A percentile compares a stretch with the other conserved stretches of the same genome.
These are phyloP conservation scores for Komagataella mondaviorum DNA, from an alignment of 805 yeast species.

Conservation along the genomic window DNA sequence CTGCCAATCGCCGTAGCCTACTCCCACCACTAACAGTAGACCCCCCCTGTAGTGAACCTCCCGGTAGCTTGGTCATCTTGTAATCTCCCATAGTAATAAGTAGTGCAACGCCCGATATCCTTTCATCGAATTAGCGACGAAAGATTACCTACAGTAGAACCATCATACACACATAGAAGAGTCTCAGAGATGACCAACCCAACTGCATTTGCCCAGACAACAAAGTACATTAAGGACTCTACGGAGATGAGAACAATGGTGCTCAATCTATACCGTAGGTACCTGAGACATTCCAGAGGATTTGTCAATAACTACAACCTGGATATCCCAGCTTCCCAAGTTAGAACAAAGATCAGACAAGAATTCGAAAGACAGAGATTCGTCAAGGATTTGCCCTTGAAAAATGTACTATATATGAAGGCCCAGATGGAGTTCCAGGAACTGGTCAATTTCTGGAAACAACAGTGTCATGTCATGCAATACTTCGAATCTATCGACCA, in stretches of 20 bases:
- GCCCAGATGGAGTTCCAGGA: constrained; percentile 91
- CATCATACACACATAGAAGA: not conserved
- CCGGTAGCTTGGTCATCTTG: not conserved
- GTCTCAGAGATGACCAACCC: constrained; percentile 36
- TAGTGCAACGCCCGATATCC: not conserved
- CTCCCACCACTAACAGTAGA: no score
- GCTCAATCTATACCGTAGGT: constrained; percentile 60
- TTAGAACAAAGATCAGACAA: constrained; percentile 77
- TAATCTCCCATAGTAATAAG: not conserved
- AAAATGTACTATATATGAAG: constrained; percentile 61
- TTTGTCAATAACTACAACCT: constrained; percentile 52
- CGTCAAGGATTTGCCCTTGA: constrained; percentile 50
- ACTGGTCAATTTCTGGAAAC: constrained; percentile 82
- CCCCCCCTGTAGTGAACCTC: no score
- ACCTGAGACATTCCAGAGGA: constrained; percentile 39
- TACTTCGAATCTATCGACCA: constrained; percentile 59
- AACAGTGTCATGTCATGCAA: constrained; percentile 71
- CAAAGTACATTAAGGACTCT: constrained; percentile 48
- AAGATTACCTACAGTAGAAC: not conserved
- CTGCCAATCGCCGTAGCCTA: no score
- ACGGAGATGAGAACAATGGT: constrained; percentile 53
- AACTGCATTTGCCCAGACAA: constrained; percentile 76
- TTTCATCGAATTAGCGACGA: constrained; percentile 1
- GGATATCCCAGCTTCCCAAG: constrained; percentile 65
- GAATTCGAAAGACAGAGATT: constrained; percentile 78